Evolutionary conservation across 192 early-diverging fungal species (phyloP).

Genomic region (Umbelopsis isabellina): DNA sequence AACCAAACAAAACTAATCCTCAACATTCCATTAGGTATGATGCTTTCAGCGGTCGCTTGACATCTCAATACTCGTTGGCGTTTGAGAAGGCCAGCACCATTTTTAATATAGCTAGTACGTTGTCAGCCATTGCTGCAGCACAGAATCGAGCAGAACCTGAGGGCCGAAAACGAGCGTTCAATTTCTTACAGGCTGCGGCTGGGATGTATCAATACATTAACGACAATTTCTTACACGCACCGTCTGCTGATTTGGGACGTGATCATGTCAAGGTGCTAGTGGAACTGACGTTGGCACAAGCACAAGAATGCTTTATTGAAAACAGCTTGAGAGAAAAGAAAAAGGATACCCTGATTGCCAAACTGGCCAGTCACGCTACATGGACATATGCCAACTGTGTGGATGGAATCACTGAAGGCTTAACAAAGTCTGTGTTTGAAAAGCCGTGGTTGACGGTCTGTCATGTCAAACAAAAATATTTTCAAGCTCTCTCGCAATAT

Average conservation of each 20-base stretch:
- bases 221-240: slow-evolving; percentile 98
- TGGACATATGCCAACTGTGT: slow-evolving; percentile 75
- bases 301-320: slow-evolving; percentile 92
- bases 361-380: slow-evolving; percentile 82
- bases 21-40: slow-evolving; percentile 58
- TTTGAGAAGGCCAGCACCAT: slow-evolving; percentile 97
- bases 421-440: slow-evolving; percentile 72
- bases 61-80: slow-evolving; percentile 91
- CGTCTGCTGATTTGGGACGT: slow-evolving; percentile 87
- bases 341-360: slow-evolving; percentile 84
- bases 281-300: slow-evolving; percentile 91
- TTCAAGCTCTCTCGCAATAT: slow-evolving; percentile 85
- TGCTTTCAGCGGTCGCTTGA: slow-evolving; percentile 78
- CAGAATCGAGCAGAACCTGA: slow-evolving; percentile 76
- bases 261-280: slow-evolving; percentile 86
- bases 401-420: slow-evolving; percentile 71
- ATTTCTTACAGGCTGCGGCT: slow-evolving; percentile 94
- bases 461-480: slow-evolving; percentile 90
- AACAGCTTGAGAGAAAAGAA: slow-evolving; percentile 88
- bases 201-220: slow-evolving; percentile 94
- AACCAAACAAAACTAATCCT: neutral
- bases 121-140: slow-evolving; percentile 72
- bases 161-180: slow-evolving; percentile 81
- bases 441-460: slow-evolving; percentile 81
- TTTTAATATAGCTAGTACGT: slow-evolving; percentile 89